These are phyloP conservation scores for Fusarium sp. DNA, from an alignment of 2,329 filamentous ascomycete species.

Conservation along the genomic window DNA sequence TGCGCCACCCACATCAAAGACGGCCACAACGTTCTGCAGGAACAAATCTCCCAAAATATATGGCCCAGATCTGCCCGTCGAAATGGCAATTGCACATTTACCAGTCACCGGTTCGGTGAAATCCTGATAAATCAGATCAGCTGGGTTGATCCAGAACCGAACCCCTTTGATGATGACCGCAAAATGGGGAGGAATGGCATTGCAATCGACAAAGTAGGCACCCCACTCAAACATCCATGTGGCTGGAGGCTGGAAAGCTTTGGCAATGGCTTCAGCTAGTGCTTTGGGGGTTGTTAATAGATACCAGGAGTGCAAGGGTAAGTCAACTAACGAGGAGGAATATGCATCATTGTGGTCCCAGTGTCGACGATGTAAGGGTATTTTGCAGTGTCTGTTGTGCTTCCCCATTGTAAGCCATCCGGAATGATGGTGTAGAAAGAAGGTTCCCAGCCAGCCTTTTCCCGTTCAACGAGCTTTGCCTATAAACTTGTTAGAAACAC, in stretches of 20 bases:
- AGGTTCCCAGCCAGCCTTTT: constrained; percentile 57
- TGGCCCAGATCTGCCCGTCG: constrained; percentile 58
- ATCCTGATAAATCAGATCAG: constrained; percentile 60
- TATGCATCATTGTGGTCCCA: constrained; percentile 63
- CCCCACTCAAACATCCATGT: constrained; percentile 61
- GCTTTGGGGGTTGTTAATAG: constrained; percentile 45
- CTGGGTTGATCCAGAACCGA: constrained; percentile 61
- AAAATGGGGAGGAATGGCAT: constrained; percentile 59
- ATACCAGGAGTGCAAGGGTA: no score
- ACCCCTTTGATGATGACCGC: constrained; percentile 58
- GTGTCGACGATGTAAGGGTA: constrained; percentile 65
- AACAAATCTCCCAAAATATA: constrained; percentile 64
- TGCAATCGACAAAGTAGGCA: constrained; percentile 62
- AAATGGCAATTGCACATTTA: constrained; percentile 61
- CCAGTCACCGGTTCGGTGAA: constrained; percentile 58
- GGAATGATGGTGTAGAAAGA: constrained; percentile 67
- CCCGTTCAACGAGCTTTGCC: constrained; percentile 57
- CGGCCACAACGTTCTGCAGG: constrained; percentile 62
- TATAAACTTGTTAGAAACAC: constrained; percentile 38
- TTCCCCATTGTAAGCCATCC: constrained; percentile 60
- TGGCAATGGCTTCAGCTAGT: constrained; percentile 61
- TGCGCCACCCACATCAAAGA: constrained; percentile 61
- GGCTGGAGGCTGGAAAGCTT: constrained; percentile 59
- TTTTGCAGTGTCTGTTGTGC: constrained; percentile 55
- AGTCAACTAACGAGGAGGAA: constrained; percentile 58